Percentiles rank a stretch among this genome's conserved stretches.
Evolutionary conservation across 129 eudicot genomes (phyloP).

Genomic region (Tagetes erecta): DNA sequence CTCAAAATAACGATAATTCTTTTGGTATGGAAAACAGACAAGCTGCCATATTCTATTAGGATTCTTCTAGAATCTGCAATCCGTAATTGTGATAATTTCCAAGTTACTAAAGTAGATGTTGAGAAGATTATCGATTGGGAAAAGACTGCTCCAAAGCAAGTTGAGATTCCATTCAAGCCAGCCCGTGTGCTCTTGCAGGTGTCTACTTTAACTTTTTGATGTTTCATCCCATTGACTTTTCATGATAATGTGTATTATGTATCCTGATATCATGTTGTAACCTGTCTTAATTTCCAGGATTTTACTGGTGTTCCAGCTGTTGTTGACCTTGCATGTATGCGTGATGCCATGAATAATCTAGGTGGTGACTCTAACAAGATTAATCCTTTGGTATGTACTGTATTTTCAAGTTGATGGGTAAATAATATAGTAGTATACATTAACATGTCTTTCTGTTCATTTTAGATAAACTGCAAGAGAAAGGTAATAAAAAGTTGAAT

Average conservation of each 20-base stretch:
- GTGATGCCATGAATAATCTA: slow-evolving; percentile 97
- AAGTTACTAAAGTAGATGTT: slow-evolving; percentile 87
- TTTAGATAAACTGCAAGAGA: background rate
- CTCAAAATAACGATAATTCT: background rate
- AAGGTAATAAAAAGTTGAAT: background rate
- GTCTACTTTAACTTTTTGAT: slow-evolving; percentile 14
- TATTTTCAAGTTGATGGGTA: slow-evolving; percentile 9
- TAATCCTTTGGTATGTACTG: slow-evolving; percentile 76
- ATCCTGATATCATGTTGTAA: slow-evolving; percentile 1
- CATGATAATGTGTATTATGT: background rate
- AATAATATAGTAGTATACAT: background rate
- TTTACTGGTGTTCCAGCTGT: slow-evolving; percentile 99
- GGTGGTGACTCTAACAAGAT: slow-evolving; percentile 90
- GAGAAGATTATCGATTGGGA: slow-evolving; percentile 95
- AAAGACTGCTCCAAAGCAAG: slow-evolving; percentile 79
- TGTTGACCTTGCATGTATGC: slow-evolving; percentile 96
- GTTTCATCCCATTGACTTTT: slow-evolving; percentile 15
- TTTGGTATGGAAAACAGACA: slow-evolving; percentile 50
- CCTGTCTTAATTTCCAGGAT: slow-evolving; percentile 48
- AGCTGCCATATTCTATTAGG: slow-evolving; percentile 87
- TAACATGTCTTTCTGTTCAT: background rate
- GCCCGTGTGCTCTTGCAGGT: slow-evolving; percentile 97
- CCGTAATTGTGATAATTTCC: slow-evolving; percentile 88
- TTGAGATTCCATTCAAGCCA: slow-evolving; percentile 94
- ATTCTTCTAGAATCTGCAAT: slow-evolving; percentile 91